A percentile compares a stretch with the other conserved stretches of the same genome.
Conservation (phyloP, 345 rosid genomes). For the Odontarrhena argentea region DNA sequence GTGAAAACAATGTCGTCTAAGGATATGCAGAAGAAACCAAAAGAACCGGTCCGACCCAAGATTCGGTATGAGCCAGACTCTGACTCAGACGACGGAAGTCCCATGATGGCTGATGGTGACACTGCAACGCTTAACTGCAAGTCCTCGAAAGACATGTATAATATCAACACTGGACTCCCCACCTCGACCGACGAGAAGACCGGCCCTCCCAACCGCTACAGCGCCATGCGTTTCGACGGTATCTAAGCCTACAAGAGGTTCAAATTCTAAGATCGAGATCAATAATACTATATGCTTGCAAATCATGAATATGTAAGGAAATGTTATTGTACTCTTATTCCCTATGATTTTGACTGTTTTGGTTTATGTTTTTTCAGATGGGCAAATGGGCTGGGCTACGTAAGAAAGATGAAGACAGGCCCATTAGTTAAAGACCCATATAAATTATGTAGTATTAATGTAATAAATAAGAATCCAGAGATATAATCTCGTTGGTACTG, state of each 20-base stretch:
- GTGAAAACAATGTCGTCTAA: conserved; percentile 7
- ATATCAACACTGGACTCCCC: background rate
- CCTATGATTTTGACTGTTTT: background rate
- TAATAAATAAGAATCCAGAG: conserved; percentile 19
- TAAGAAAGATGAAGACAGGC: conserved; percentile 14
- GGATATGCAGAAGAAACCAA: background rate
- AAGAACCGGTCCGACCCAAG: conserved; percentile 1
- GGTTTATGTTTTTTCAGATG: conserved; percentile 18
- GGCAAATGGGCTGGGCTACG: background rate
- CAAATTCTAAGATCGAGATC: background rate
- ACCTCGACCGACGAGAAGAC: background rate
- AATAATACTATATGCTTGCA: background rate
- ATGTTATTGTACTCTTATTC: background rate
- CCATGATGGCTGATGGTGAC: background rate
- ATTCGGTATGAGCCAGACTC: background rate
- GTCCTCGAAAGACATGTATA: too few species aligned
- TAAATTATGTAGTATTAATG: conserved; percentile 3
- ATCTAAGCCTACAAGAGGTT: conserved; percentile 20
- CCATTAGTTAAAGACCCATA: background rate
- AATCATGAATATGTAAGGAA: background rate
- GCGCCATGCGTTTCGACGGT: background rate
- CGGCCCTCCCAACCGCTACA: background rate
- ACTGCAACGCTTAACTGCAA: background rate
- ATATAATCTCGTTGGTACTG: conserved; percentile 7
- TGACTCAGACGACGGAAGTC: conserved; percentile 8